Conservation (phyloP, 2,329 filamentous ascomycete genomes). For the Onygena corvina region DNA sequence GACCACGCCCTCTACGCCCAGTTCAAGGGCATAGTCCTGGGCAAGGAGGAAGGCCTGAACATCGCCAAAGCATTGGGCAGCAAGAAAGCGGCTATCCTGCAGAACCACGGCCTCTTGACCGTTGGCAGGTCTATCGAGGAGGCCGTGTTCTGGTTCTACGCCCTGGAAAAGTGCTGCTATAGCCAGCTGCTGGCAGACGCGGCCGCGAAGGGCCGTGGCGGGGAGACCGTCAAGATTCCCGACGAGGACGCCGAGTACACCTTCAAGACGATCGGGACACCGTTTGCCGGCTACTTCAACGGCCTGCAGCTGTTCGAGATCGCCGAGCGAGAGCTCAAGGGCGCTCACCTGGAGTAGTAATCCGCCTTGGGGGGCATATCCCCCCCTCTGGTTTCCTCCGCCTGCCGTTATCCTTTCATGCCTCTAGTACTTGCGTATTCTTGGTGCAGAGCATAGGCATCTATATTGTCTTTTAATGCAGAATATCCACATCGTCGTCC, state of each 20-base stretch:
- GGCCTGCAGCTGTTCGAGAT: slow-evolving; percentile 62
- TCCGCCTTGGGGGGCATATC: too few species aligned
- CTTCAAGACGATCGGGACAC: slow-evolving; percentile 51
- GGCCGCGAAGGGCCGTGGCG: slow-evolving; percentile 45
- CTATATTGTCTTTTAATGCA: too few species aligned
- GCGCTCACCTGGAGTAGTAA: slow-evolving; percentile 40
- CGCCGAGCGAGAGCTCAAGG: slow-evolving; percentile 49
- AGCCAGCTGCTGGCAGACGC: slow-evolving; percentile 44
- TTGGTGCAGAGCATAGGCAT: too few species aligned
- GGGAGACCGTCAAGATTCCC: slow-evolving; percentile 53
- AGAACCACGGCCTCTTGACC: slow-evolving; percentile 44
- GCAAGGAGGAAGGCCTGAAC: slow-evolving; percentile 42
- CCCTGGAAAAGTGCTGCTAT: slow-evolving; percentile 43
- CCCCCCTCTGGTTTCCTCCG: too few species aligned
- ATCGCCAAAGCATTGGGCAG: slow-evolving; percentile 39
- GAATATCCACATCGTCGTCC: background rate
- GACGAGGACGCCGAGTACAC: slow-evolving; percentile 58
- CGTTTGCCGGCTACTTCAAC: slow-evolving; percentile 55
- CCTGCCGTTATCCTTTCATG: too few species aligned
- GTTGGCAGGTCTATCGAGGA: slow-evolving; percentile 41
- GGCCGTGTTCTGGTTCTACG: slow-evolving; percentile 43
- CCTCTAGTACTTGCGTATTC: too few species aligned
- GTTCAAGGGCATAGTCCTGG: slow-evolving; percentile 44
- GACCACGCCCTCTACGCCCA: slow-evolving; percentile 42
- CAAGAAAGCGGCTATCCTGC: slow-evolving; percentile 42